Conservation (phyloP, 2,329 filamentous ascomycete genomes). For the Coniochaeta sp. region DNA sequence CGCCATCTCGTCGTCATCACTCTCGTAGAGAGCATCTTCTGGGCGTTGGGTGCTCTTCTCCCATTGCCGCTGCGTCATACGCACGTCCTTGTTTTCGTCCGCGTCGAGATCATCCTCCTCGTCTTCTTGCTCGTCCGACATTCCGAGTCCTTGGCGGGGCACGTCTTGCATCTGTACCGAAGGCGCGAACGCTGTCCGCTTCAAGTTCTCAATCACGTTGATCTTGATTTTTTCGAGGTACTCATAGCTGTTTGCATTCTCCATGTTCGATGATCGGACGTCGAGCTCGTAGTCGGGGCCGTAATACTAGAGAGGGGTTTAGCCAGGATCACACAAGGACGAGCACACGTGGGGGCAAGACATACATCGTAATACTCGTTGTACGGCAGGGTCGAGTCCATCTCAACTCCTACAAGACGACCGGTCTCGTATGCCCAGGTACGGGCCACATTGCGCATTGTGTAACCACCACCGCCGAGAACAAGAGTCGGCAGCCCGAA, state of each 20-base stretch:
- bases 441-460: slow-evolving; percentile 91
- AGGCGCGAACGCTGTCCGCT: slow-evolving; percentile 77
- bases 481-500: slow-evolving; percentile 84
- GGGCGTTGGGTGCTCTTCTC: slow-evolving; percentile 66
- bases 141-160: slow-evolving; percentile 54
- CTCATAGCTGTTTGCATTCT: slow-evolving; percentile 80
- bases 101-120: slow-evolving; percentile 67
- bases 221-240: slow-evolving; percentile 79
- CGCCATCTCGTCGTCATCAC: slow-evolving; percentile 80
- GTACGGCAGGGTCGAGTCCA: slow-evolving; percentile 76
- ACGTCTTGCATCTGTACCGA: slow-evolving; percentile 87
- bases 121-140: slow-evolving; percentile 61
- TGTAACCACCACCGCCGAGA: slow-evolving; percentile 92
- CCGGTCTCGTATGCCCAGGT: slow-evolving; percentile 98
- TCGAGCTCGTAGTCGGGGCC: slow-evolving; percentile 86
- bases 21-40: slow-evolving; percentile 78
- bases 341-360: neutral
- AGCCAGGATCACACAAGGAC: neutral
- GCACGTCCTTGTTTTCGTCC: slow-evolving; percentile 77
- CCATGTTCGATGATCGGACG: slow-evolving; percentile 80
- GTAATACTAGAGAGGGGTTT: slow-evolving; percentile 62
- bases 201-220: slow-evolving; percentile 76
- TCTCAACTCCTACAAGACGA: slow-evolving; percentile 73
- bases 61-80: slow-evolving; percentile 74
- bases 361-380: slow-evolving; percentile 86